Base-by-base conservation (phyloP, 495 filamentous ascomycete species). In the Amphirosellinia nigrospora region DNA sequence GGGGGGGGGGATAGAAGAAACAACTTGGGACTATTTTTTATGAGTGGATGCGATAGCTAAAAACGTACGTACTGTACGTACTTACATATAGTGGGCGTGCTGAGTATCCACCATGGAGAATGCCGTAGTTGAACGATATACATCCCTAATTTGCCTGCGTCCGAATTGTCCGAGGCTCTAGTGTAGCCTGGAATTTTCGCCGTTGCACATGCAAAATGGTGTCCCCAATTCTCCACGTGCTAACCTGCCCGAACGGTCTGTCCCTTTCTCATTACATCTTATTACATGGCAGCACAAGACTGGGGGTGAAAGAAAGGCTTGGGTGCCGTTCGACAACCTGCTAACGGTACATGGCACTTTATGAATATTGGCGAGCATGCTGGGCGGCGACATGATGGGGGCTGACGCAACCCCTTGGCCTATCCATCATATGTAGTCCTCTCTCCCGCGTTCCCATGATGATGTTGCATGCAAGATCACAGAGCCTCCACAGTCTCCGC, bases 401-500 rank as follows among this genome's bases (percentile, higher is more conserved):
- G 36, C 11, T 30, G 36, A 58, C 53, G 21, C 28, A 36, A 34
- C 15, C 15, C 1, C 32, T 58, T 36, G 4, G 9, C 32, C 52
- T 2, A 56, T 34, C 26, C 2, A 56, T 34, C 26, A 19, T 56
- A 7, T 56, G 13, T 15, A 10, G 52, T 34, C 11, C 6, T 30
- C 26, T 19, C 26, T 55, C 52, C 6, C 19, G 28, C 53, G 6
- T 16, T 34, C 21, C 30, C 53, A 30, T 8, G 53, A n/a, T 56
- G 28, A 56, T 34, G 16, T 30, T 9, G 13, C 32, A 38, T 19
- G 55, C 21, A 21, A 13, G 23, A 26, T 10, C 11, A 28, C 4
- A 41, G 34, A 61, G 58, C 58, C 34, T 41, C 38, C 62, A 64
- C 62, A 64, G 62, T 64, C 28, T 50, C 30, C 21, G 28, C 30